phyloP scores from a whole-genome alignment of 805 yeast genomes.

The Starmera dryadoides region DNA sequence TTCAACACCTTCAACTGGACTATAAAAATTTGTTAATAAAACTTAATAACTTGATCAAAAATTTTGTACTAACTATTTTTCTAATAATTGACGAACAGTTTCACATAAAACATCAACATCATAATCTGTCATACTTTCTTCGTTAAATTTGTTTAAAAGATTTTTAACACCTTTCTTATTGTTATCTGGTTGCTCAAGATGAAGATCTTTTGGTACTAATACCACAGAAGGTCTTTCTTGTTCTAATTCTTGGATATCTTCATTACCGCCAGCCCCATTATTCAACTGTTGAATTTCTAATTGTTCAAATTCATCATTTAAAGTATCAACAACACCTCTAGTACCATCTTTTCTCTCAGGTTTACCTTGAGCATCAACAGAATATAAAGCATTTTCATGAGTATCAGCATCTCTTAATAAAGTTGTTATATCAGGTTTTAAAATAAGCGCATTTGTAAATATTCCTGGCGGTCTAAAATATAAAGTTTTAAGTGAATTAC shows the following conservation, averaged over 20 bases:
- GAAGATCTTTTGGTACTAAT: constrained; percentile 15
- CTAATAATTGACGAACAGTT: constrained; percentile 28
- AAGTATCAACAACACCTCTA: constrained; percentile 26
- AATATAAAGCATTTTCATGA: constrained; percentile 44
- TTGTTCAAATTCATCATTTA: constrained; percentile 27
- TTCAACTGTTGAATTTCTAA: constrained; percentile 19
- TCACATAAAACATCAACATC: constrained; percentile 39
- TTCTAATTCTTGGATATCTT: not conserved
- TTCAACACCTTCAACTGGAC: constrained; percentile 30
- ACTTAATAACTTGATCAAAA: constrained; percentile 6
- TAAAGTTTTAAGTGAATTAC: constrained; percentile 20
- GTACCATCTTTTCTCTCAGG: constrained; percentile 48
- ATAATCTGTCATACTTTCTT: constrained; percentile 23
- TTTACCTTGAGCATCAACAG: constrained; percentile 27
- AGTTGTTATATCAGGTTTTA: constrained; percentile 43
- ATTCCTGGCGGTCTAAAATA: constrained; percentile 53
- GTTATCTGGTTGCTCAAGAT: constrained; percentile 7
- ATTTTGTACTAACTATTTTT: constrained; percentile 18
- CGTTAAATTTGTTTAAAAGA: constrained; percentile 23
- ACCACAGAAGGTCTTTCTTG: constrained; percentile 14
- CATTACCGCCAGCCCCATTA: constrained; percentile 11
- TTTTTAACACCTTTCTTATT: constrained; percentile 23
- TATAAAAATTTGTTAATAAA: constrained; percentile 16
- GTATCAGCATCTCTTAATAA: constrained; percentile 53
- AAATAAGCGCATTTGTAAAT: constrained; percentile 56